phyloP scores from a whole-genome alignment of 176 grass and related monocot genomes.

The Sorghum bicolor region DNA sequence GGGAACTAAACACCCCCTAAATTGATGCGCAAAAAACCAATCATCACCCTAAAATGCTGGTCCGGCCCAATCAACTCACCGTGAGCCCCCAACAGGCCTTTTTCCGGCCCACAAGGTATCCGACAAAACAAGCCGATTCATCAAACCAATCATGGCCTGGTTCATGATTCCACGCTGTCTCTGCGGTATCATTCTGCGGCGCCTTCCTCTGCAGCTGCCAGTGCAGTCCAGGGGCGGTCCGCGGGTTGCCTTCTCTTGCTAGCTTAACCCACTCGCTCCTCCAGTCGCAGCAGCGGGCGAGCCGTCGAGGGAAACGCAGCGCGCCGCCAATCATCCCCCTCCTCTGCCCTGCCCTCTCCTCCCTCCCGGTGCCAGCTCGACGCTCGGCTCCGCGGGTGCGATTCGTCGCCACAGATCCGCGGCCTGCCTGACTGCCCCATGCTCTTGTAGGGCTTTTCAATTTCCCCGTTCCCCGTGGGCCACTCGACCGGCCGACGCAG shows the following conservation, averaged over 20 bases:
- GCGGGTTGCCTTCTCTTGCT: neutral
- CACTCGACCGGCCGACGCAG: neutral
- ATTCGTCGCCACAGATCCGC: neutral
- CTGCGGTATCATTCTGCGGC: neutral
- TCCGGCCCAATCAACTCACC: too few relatives aligned
- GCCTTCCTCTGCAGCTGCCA: neutral
- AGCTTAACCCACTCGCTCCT: neutral
- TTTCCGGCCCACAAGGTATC: too few relatives aligned
- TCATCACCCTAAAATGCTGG: too few relatives aligned
- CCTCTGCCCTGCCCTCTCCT: neutral
- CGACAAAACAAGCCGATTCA: neutral
- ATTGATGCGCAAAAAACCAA: too few relatives aligned
- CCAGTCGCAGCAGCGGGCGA: neutral
- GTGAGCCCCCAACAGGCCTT: too few relatives aligned
- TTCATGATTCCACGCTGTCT: neutral
- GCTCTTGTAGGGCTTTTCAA: neutral
- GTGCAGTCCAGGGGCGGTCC: neutral
- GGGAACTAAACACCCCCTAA: too few relatives aligned
- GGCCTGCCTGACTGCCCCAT: neutral
- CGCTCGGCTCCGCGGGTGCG: neutral
- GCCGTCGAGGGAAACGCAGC: neutral
- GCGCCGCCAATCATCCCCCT: neutral
- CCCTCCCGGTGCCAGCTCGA: neutral
- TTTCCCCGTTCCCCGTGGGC: neutral
- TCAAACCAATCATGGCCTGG: neutral